These are phyloP conservation scores for Termitomyces sp. DNA, from an alignment of 768 basidiomycete genomes.

Conservation along the genomic window DNA sequence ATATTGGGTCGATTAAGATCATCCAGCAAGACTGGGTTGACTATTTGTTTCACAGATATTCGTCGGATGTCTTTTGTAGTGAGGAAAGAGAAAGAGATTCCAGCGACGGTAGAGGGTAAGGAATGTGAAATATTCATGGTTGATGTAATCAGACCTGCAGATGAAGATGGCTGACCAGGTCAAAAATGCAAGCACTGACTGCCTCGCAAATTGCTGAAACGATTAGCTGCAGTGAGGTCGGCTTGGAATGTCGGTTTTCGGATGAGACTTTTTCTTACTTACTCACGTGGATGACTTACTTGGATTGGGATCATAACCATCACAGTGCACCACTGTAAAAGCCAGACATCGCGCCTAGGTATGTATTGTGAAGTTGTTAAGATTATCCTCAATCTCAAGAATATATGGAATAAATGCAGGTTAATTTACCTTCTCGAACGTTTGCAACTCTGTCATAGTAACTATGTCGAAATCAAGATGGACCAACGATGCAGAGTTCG, in stretches of 20 bases:
- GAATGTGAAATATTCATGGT: slow-evolving; percentile 89
- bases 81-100: slow-evolving; percentile 91
- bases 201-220: neutral
- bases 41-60: slow-evolving; percentile 96
- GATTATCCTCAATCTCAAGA: too few species aligned
- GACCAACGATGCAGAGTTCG: too few species aligned
- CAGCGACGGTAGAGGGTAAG: slow-evolving; percentile 76
- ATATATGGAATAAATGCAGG: too few species aligned
- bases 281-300: slow-evolving; percentile 17
- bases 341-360: too few species aligned
- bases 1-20: slow-evolving; percentile 88
- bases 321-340: too few species aligned
- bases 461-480: too few species aligned
- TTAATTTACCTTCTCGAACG: too few species aligned
- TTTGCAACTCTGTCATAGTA: too few species aligned
- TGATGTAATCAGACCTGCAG: neutral
- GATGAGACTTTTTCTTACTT: slow-evolving; percentile 21
- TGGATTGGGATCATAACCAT: neutral
- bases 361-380: too few species aligned
- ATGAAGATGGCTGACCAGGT: slow-evolving; percentile 8
- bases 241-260: slow-evolving; percentile 12
- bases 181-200: neutral
- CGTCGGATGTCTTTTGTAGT: slow-evolving; percentile 81
- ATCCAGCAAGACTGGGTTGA: slow-evolving; percentile 90
- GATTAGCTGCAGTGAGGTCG: neutral